Evolutionary conservation across 2,329 filamentous ascomycete genomes (phyloP).

Genomic region (Xylaria sp.): DNA sequence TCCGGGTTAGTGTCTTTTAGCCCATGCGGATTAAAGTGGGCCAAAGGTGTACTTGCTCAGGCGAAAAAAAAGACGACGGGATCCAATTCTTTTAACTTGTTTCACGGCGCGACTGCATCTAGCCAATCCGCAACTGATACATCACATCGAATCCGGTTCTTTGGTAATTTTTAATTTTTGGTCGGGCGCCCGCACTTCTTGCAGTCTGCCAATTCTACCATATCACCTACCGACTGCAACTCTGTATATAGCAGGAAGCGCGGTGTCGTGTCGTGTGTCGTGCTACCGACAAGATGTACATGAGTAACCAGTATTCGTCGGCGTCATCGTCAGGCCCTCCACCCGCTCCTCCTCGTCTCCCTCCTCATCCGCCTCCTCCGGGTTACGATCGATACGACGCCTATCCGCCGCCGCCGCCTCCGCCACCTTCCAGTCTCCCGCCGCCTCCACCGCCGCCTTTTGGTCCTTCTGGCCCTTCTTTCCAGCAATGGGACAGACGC

Average conservation of each 20-base stretch:
- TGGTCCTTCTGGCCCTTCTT: background rate
- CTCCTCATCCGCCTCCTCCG: constrained; percentile 23
- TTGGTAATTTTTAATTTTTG: background rate
- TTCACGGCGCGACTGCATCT: background rate
- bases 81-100: constrained; percentile 7
- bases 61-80: too few relatives aligned
- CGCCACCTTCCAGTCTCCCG: constrained; percentile 23
- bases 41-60: too few relatives aligned
- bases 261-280: background rate
- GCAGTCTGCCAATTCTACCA: background rate
- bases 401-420: constrained; percentile 32
- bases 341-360: background rate
- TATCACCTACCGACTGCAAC: background rate
- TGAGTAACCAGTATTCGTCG: constrained; percentile 22
- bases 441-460: constrained; percentile 25
- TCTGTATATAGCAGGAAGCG: background rate
- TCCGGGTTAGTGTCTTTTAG: too few relatives aligned
- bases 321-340: constrained; percentile 32
- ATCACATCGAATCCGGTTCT: too few relatives aligned
- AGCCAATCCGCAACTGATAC: too few relatives aligned
- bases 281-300: constrained; percentile 24
- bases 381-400: constrained; percentile 37
- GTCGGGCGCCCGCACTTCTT: background rate
- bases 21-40: too few relatives aligned
- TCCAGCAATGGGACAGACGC: constrained; percentile 33